Percentiles rank a stretch among this genome's conserved stretches.
These are phyloP conservation scores for Rhizopogon vesiculosus DNA, from an alignment of 768 basidiomycete species.

Conservation along the genomic window DNA sequence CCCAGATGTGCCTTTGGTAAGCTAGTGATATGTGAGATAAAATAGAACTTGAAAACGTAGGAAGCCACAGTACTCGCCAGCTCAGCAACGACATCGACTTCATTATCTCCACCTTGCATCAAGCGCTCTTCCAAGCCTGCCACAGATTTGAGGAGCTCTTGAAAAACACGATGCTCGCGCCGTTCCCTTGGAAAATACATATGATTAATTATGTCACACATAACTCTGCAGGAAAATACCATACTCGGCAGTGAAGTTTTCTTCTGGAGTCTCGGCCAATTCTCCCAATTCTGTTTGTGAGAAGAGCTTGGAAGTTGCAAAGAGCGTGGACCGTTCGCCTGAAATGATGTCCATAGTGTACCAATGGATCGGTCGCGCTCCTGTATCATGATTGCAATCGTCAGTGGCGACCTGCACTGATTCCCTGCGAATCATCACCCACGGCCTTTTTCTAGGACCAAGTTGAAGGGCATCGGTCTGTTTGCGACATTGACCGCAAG, in stretches of 20 bases:
- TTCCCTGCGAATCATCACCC: not conserved
- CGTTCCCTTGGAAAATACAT: slow-evolving; percentile 7
- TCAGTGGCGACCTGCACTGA: not conserved
- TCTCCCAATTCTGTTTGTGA: slow-evolving; percentile 14
- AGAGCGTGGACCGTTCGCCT: slow-evolving; percentile 13
- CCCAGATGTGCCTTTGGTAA: slow-evolving; percentile 19
- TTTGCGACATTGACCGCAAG: slow-evolving; percentile 7
- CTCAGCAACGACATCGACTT: slow-evolving; percentile 10
- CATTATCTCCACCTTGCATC: slow-evolving; percentile 9
- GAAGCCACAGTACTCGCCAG: slow-evolving; percentile 5
- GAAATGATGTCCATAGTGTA: slow-evolving; percentile 19
- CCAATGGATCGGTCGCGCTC: slow-evolving; percentile 10
- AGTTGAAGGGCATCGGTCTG: slow-evolving; percentile 12
- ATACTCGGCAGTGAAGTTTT: not conserved
- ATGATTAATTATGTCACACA: not conserved
- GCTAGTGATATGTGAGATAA: slow-evolving; percentile 5
- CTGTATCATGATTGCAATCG: not conserved
- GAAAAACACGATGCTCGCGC: slow-evolving; percentile 10
- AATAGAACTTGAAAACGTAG: not conserved
- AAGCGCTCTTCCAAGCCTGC: slow-evolving; percentile 12
- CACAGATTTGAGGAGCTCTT: slow-evolving; percentile 7
- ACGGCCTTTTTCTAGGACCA: slow-evolving; percentile 10
- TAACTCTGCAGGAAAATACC: not conserved
- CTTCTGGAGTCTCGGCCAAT: slow-evolving; percentile 1
- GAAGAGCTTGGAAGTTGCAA: slow-evolving; percentile 14